Conservation (phyloP, 495 filamentous ascomycete species). For the Collariella sp. region DNA sequence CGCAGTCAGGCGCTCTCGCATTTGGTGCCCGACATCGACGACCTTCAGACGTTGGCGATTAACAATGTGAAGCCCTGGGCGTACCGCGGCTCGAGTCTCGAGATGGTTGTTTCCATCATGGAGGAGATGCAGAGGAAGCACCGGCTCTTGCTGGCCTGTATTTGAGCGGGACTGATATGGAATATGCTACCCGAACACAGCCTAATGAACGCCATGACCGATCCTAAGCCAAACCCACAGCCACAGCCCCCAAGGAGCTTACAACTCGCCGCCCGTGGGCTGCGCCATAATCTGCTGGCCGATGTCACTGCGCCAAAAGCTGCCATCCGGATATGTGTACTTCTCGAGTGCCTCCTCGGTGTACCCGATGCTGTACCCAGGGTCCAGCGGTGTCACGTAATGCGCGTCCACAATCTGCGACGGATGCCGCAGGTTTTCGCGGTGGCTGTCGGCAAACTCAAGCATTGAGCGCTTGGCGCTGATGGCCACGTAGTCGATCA, state of each 20-base stretch:
- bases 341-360: slow-evolving; percentile 3
- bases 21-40: neutral
- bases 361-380: slow-evolving; percentile 67
- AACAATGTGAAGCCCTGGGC: neutral
- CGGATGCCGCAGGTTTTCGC: slow-evolving; percentile 85
- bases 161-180: neutral
- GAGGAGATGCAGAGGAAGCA: slow-evolving; percentile 2
- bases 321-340: slow-evolving; percentile 1
- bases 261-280: slow-evolving; percentile 2
- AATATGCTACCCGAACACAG: neutral
- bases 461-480: slow-evolving; percentile 69
- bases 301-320: neutral
- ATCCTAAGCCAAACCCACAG: neutral
- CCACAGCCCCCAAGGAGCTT: neutral
- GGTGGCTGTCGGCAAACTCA: slow-evolving; percentile 89
- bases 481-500: slow-evolving; percentile 86
- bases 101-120: slow-evolving; percentile 1
- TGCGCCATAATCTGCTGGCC: neutral
- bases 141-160: neutral
- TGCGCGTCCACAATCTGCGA: slow-evolving; percentile 71
- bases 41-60: neutral
- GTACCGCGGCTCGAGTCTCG: neutral
- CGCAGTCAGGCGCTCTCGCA: neutral
- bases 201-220: neutral
- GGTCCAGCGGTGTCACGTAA: slow-evolving; percentile 71